These are phyloP conservation scores for Penicillium italicum DNA, from an alignment of 2,329 filamentous ascomycete genomes.

Conservation along the genomic window DNA sequence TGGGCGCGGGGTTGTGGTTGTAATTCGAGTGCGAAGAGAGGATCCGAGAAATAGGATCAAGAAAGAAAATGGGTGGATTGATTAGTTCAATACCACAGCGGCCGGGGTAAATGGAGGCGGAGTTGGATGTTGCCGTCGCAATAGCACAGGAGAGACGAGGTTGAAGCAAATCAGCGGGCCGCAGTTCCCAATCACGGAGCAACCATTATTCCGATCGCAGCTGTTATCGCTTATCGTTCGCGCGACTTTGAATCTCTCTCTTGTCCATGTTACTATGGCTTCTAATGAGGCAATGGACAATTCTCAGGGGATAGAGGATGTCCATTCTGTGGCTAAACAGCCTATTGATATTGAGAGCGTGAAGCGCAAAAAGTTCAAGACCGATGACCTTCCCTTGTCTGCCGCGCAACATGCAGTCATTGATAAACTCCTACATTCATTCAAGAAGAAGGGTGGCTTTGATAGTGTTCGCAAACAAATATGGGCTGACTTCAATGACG, in stretches of 20 bases:
- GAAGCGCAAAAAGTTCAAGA: constrained; percentile 52
- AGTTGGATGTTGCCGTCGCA: constrained; percentile 24
- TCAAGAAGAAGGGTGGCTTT: constrained; percentile 65
- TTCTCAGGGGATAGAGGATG: constrained; percentile 31
- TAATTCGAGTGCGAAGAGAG: constrained; percentile 1
- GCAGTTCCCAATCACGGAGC: constrained; percentile 34
- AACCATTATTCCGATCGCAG: constrained; percentile 12
- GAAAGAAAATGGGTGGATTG: constrained; percentile 4
- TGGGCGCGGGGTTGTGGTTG: constrained; percentile 20
- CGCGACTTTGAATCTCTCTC: constrained; percentile 16
- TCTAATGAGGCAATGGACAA: constrained; percentile 29
- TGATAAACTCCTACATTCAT: constrained; percentile 58
- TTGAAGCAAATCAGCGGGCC: constrained; percentile 36
- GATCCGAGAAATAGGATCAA: constrained; percentile 3
- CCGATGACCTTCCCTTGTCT: constrained; percentile 59
- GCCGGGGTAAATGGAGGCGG: constrained; percentile 19
- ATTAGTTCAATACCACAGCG: constrained; percentile 12
- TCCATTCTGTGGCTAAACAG: constrained; percentile 29
- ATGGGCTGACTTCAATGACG: constrained; percentile 56
- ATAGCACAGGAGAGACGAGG: constrained; percentile 25
- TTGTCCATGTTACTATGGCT: constrained; percentile 18
- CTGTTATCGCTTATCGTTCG: constrained; percentile 22
- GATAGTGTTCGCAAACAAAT: constrained; percentile 59
- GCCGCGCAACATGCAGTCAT: constrained; percentile 57
- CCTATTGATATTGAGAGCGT: constrained; percentile 34